Evolutionary conservation across 108 stramenopile species (phyloP), one percentile per base, ranked within the genome.

Genomic region (Cyclotella baltica): DNA sequence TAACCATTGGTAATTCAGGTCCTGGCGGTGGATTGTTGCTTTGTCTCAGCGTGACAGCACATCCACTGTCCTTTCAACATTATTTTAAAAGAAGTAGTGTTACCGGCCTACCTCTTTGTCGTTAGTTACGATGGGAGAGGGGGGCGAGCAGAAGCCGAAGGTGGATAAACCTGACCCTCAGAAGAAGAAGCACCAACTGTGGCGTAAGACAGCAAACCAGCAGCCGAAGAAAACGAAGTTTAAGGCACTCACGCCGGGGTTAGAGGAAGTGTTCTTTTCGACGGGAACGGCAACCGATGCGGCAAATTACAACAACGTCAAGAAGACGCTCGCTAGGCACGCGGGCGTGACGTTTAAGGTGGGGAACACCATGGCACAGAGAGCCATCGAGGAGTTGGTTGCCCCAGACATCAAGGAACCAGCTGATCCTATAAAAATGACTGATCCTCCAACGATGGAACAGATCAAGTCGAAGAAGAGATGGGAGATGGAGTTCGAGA

Each of bases 191-290:
- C n/a, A 52, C 10, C 51, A 20, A 43, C 40, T 10, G 51, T 4
- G n/a, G 51, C 11, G n/a, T n/a, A 4, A 4, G 51, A n/a, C 51
- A 20, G 10, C 13, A n/a, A 13, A 4, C 18, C 10, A 52, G n/a
- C 51, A 52, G 19, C 19, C 51, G 4, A 52, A 10, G 4, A n/a
- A 4, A n/a, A 52, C 11, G n/a, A 52, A 6, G 19, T 52, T n/a
- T n/a, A 52, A 52, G 51, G 51, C 51, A n/a, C 51, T 20, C 19
- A 52, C 51, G n/a, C 51, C 51, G 19, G 51, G 51, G 4, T n/a
- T 52, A 20, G 51, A 52, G 51, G 4, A 10, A 10, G 4, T 19
- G 19, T 4, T 52, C 19, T 52, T 52, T 52, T n/a, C 10, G 19
- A 10, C 4, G 11, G 51, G 51, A n/a, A n/a, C 10, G 4, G 51